A percentile compares a stretch with the other conserved stretches of the same genome.
phyloP scores from a whole-genome alignment of 192 early-diverging fungal species.

The Mycoemilia scoparia region DNA sequence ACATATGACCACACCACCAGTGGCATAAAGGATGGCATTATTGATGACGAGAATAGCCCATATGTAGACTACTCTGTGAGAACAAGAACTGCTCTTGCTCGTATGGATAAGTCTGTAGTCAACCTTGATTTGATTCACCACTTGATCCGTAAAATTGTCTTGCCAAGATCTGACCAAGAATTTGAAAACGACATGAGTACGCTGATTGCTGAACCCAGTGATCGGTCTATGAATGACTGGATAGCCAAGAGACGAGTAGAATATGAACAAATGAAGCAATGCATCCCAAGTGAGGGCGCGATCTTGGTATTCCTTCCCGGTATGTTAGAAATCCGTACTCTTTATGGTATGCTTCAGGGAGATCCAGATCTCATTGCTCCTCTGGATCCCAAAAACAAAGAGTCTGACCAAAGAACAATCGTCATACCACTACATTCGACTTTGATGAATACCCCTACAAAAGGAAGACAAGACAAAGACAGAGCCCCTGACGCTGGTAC shows the following conservation, averaged over 20 bases:
- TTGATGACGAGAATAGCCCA: no score
- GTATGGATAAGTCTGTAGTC: constrained; percentile 24
- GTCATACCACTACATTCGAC: constrained; percentile 42
- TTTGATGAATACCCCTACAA: constrained; percentile 15
- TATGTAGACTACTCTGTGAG: no score
- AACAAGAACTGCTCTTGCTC: constrained; percentile 5
- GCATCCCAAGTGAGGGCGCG: constrained; percentile 28
- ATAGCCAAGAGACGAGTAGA: no score
- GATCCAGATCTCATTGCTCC: not conserved
- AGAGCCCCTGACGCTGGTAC: not conserved
- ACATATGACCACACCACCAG: no score
- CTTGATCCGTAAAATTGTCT: constrained; percentile 32
- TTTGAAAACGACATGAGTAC: not conserved
- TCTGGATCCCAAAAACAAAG: no score
- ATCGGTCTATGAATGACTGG: no score
- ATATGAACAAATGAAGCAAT: not conserved
- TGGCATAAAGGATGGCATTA: no score
- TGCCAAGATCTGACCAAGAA: constrained; percentile 16
- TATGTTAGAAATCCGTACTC: constrained; percentile 48
- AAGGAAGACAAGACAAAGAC: constrained; percentile 25
- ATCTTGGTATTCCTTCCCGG: constrained; percentile 55
- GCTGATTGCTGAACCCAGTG: not conserved
- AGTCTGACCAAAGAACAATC: no score
- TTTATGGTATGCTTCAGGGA: constrained; percentile 32
- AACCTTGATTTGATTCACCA: constrained; percentile 41